A percentile compares a stretch with the other conserved stretches of the same genome.
Conservation (phyloP, 2,329 filamentous ascomycete genomes). For the Diaporthe sp. region DNA sequence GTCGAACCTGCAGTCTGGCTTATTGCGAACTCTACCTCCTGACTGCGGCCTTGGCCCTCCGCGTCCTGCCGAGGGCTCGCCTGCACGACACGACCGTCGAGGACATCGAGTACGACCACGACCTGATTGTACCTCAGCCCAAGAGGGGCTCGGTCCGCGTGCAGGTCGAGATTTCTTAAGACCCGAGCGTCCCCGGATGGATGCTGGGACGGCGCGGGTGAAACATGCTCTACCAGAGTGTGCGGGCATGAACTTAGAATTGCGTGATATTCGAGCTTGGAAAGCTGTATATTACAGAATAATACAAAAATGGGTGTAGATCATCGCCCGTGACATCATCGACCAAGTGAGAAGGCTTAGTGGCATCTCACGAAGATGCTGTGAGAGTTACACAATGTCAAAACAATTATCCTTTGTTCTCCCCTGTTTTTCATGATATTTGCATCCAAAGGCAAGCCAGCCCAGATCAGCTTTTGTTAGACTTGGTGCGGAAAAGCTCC, state of each 20-base stretch:
- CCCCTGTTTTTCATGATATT: not conserved
- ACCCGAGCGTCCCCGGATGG: no score
- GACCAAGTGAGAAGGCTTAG: no score
- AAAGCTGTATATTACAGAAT: not conserved
- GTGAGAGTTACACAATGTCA: no score
- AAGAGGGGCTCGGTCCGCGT: constrained; percentile 40
- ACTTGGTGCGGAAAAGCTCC: not conserved
- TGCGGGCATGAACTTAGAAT: not conserved
- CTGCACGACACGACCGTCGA: constrained; percentile 42
- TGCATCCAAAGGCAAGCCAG: not conserved
- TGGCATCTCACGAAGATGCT: no score
- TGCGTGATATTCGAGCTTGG: not conserved
- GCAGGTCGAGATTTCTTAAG: not conserved
- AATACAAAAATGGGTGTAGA: not conserved
- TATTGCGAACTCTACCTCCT: constrained; percentile 42
- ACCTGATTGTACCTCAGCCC: constrained; percentile 42
- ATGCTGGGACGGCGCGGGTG: no score
- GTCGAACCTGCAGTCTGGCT: constrained; percentile 30
- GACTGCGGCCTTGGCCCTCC: constrained; percentile 41
- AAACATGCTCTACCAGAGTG: no score
- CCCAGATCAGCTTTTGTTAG: not conserved
- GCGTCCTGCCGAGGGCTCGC: constrained; percentile 37
- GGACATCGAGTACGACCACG: constrained; percentile 43
- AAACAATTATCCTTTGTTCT: no score
- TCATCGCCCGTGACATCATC: not conserved